Percentiles rank a stretch among this genome's conserved stretches.
These are phyloP conservation scores for Citrus australasica DNA, from an alignment of 345 rosid genomes.

Conservation along the genomic window DNA sequence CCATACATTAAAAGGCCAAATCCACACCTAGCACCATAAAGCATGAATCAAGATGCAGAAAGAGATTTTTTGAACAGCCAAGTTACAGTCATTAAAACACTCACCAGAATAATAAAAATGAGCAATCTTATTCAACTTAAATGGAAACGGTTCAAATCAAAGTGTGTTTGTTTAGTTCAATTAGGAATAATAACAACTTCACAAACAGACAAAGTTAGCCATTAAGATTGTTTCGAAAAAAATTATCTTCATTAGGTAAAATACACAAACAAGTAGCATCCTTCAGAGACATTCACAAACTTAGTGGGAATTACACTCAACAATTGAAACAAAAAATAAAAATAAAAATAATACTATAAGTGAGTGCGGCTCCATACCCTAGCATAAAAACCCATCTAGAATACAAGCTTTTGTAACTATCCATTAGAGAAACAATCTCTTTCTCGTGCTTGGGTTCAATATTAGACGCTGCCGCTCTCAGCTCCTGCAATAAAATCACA, in stretches of 20 bases:
- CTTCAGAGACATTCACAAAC: background rate
- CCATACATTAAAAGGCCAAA: constrained; percentile 93
- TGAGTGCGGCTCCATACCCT: constrained; percentile 33
- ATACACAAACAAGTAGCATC: background rate
- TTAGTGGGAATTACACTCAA: background rate
- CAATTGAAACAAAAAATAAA: background rate
- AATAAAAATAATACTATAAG: background rate
- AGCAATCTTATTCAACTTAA: background rate
- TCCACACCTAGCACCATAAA: constrained; percentile 54
- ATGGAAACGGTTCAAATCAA: background rate
- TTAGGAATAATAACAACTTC: background rate
- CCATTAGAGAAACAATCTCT: constrained; percentile 48
- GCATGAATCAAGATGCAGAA: background rate
- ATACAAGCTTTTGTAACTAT: constrained; percentile 61
- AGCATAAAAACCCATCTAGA: constrained; percentile 72
- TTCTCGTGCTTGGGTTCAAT: constrained; percentile 63
- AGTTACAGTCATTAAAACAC: background rate
- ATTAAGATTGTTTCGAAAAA: background rate
- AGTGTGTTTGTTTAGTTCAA: background rate
- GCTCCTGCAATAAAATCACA: constrained; percentile 44
- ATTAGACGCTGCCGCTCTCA: constrained; percentile 50
- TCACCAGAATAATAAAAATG: background rate
- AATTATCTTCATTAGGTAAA: background rate
- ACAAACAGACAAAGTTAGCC: background rate
- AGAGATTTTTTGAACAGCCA: background rate